phyloP scores from a whole-genome alignment of 768 basidiomycete species.

The Hygrocybe coccinea region DNA sequence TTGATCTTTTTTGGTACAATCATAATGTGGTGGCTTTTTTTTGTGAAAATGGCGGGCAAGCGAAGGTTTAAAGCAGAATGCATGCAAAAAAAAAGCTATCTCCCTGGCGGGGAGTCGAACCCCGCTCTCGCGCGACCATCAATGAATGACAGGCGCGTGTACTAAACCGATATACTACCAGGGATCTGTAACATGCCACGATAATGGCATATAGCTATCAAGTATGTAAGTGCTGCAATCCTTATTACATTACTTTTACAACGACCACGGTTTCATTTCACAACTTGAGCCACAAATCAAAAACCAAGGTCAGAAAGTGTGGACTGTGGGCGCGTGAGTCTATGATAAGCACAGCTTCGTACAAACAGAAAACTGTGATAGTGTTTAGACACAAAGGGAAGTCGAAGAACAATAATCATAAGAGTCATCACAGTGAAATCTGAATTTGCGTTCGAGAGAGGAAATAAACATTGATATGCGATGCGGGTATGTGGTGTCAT shows the following conservation, averaged over 20 bases:
- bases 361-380: too few relatives aligned
- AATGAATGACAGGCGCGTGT: constrained; percentile 17
- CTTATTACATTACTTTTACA: background rate
- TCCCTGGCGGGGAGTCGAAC: constrained; percentile 24
- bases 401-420: constrained; percentile 1
- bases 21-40: too few relatives aligned
- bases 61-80: too few relatives aligned
- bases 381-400: too few relatives aligned
- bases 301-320: background rate
- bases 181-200: background rate
- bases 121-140: constrained; percentile 20
- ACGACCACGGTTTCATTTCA: too few relatives aligned
- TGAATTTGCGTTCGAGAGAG: background rate
- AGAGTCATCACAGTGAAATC: too few relatives aligned
- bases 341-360: too few relatives aligned
- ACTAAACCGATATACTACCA: constrained; percentile 8
- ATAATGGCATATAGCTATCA: background rate
- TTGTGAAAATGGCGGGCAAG: too few relatives aligned
- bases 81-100: constrained; percentile 9
- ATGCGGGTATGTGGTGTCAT: background rate
- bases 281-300: background rate
- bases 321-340: background rate
- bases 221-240: too few relatives aligned
- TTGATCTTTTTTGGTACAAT: too few relatives aligned
- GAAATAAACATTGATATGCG: background rate